These are phyloP conservation scores for Xerocomus minutiporus DNA, from an alignment of 1,284 basidiomycete species.

Conservation along the genomic window DNA sequence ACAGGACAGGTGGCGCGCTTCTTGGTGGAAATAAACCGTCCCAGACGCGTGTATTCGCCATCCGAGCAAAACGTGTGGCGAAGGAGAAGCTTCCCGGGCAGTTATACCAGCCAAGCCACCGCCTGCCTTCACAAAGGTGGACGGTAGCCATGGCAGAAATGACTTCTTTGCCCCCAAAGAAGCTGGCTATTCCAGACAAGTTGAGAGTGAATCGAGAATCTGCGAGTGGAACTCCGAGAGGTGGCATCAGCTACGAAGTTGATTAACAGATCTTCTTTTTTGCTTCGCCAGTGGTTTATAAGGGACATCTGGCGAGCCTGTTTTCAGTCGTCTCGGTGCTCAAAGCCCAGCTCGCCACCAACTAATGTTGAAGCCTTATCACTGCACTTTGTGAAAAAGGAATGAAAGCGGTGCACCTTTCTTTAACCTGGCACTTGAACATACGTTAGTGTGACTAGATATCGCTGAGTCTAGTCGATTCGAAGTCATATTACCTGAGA, in stretches of 20 bases:
- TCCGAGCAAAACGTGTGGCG: conserved; percentile 26
- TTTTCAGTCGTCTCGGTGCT: background rate
- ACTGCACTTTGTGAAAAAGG: background rate
- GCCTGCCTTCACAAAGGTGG: conserved; percentile 25
- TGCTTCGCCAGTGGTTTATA: background rate
- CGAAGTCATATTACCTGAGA: too few relatives aligned
- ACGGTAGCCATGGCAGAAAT: conserved; percentile 30
- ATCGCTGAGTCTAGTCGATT: too few relatives aligned
- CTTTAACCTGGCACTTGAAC: background rate
- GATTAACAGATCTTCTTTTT: background rate
- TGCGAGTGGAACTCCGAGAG: conserved; percentile 12
- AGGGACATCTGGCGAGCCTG: background rate
- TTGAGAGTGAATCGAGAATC: conserved; percentile 20
- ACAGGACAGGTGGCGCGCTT: conserved; percentile 13
- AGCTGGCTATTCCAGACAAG: conserved; percentile 23
- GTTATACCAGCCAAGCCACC: conserved; percentile 35
- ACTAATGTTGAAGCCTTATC: background rate
- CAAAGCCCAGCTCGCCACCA: background rate
- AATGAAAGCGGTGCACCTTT: background rate
- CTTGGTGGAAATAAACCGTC: conserved; percentile 19
- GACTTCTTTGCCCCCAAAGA: conserved; percentile 30
- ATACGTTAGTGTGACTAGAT: too few relatives aligned
- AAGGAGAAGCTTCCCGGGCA: conserved; percentile 28
- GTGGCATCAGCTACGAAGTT: conserved; percentile 13
- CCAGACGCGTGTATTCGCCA: conserved; percentile 26